These are phyloP conservation scores for Lotus japonicus DNA, from an alignment of 306 rosid species.

Conservation along the genomic window DNA sequence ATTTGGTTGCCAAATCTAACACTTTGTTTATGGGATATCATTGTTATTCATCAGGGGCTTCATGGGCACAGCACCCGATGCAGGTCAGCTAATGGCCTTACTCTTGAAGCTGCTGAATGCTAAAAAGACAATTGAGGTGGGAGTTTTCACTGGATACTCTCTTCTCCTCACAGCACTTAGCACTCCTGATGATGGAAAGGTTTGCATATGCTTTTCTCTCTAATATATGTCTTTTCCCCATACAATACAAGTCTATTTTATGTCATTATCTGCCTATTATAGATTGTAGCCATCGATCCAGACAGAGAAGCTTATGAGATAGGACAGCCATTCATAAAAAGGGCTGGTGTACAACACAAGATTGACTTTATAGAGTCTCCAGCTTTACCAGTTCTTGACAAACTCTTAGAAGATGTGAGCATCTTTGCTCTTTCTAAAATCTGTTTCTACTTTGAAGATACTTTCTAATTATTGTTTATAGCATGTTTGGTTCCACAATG, in stretches of 20 bases:
- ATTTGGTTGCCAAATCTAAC: too few relatives aligned
- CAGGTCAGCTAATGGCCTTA: slow-evolving; percentile 23
- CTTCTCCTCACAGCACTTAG: slow-evolving; percentile 65
- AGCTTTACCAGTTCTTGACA: slow-evolving; percentile 33
- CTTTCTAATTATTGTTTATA: too few relatives aligned
- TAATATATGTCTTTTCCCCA: neutral
- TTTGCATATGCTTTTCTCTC: neutral
- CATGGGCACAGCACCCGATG: slow-evolving; percentile 33
- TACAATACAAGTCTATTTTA: neutral
- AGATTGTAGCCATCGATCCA: slow-evolving; percentile 44
- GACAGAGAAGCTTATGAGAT: slow-evolving; percentile 35
- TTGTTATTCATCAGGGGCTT: slow-evolving; percentile 14
- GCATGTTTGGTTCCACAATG: too few relatives aligned
- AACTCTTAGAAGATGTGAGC: slow-evolving; percentile 35
- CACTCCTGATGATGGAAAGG: slow-evolving; percentile 55
- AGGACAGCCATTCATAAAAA: slow-evolving; percentile 45
- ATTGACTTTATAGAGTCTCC: slow-evolving; percentile 38
- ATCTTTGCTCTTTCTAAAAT: neutral
- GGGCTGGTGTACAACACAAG: slow-evolving; percentile 54
- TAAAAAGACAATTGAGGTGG: slow-evolving; percentile 45
- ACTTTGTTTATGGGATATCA: neutral
- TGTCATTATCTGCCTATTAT: neutral
- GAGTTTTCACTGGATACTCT: slow-evolving; percentile 63
- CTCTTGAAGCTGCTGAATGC: slow-evolving; percentile 30
- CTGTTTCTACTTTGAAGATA: too few relatives aligned